Evolutionary conservation across 2,329 filamentous ascomycete genomes (phyloP).

Genomic region (Colletotrichum nymphaeae): DNA sequence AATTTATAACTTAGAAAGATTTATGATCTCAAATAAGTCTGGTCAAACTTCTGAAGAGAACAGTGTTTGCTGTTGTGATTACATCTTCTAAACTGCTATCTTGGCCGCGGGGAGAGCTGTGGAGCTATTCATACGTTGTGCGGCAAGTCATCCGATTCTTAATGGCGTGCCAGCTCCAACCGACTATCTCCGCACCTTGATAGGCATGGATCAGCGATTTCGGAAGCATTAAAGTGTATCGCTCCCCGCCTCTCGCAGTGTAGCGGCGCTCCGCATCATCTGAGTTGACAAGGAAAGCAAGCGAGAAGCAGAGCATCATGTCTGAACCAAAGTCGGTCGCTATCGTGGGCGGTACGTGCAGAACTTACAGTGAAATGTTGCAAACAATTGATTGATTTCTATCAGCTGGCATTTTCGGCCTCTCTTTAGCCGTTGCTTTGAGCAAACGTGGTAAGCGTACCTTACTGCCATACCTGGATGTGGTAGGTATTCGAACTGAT

Average conservation of each 20-base stretch:
- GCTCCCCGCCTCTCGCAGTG: not conserved
- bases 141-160: not conserved
- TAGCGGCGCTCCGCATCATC: not conserved
- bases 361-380: too few relatives aligned
- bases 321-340: constrained; percentile 13
- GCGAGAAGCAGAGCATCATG: constrained; percentile 2
- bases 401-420: constrained; percentile 40
- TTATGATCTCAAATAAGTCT: too few relatives aligned
- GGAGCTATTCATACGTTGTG: not conserved
- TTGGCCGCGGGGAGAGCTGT: not conserved
- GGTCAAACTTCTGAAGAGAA: too few relatives aligned
- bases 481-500: not conserved
- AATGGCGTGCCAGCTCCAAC: not conserved
- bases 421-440: constrained; percentile 40
- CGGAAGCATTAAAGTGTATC: not conserved
- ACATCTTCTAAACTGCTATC: not conserved
- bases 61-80: too few relatives aligned
- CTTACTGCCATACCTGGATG: too few relatives aligned
- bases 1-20: too few relatives aligned
- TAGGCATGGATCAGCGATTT: constrained; percentile 4
- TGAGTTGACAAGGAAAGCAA: not conserved
- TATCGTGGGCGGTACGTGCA: constrained; percentile 17
- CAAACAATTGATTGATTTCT: not conserved
- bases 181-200: not conserved
- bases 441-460: constrained; percentile 35